Percentiles rank a stretch among this genome's conserved stretches.
These are phyloP conservation scores for Corymbia maculata DNA, from an alignment of 345 rosid genomes.

Conservation along the genomic window DNA sequence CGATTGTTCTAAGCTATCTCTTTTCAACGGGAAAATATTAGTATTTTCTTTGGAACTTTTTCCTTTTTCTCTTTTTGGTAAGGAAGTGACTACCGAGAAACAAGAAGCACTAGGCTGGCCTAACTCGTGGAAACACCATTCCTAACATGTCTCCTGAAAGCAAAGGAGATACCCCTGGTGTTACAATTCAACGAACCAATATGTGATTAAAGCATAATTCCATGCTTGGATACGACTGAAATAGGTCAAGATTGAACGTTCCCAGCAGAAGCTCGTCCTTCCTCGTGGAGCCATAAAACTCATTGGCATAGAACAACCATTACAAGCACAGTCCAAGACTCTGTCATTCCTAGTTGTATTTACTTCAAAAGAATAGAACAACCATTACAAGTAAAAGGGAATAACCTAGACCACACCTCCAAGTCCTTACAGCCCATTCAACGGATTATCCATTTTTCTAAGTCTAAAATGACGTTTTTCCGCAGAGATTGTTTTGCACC, in stretches of 20 bases:
- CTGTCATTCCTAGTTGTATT: background rate
- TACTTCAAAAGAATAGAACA: background rate
- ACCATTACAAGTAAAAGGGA: background rate
- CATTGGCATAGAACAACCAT: background rate
- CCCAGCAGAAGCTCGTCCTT: background rate
- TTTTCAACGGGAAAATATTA: no score
- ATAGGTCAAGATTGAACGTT: background rate
- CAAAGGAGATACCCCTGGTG: background rate
- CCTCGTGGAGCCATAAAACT: no score
- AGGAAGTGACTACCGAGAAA: no score
- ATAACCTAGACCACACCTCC: background rate
- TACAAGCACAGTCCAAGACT: background rate
- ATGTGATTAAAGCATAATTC: background rate
- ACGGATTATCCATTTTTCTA: background rate
- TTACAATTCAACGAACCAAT: background rate
- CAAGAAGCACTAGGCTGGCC: no score
- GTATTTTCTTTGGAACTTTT: no score
- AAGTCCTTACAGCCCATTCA: background rate
- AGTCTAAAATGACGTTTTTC: background rate
- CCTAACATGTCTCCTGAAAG: background rate
- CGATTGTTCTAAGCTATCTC: no score
- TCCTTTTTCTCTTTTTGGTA: no score
- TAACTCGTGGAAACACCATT: no score
- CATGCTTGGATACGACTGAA: background rate
- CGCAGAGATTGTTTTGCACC: no score